These are phyloP conservation scores for Boletales sp. DNA, from an alignment of 768 basidiomycete genomes.

Conservation along the genomic window DNA sequence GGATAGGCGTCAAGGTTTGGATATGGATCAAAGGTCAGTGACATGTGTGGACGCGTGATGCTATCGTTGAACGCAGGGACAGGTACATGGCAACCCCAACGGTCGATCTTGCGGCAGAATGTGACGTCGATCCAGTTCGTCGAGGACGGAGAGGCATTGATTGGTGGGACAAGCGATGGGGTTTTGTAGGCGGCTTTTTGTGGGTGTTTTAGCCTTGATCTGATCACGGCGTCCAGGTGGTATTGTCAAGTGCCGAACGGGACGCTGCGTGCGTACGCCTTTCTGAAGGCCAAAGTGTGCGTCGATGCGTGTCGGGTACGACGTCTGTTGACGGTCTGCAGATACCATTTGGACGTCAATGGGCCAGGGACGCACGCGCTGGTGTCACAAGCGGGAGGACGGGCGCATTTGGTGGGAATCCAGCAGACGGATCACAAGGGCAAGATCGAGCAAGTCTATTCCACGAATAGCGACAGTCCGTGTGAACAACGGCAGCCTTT, in stretches of 20 bases:
- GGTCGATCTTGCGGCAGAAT: conserved; percentile 61
- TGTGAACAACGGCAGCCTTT: conserved; percentile 34
- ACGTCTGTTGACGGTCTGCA: conserved; percentile 19
- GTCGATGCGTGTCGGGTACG: conserved; percentile 15
- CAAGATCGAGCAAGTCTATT: conserved; percentile 50
- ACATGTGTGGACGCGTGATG: not conserved
- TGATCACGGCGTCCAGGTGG: conserved; percentile 45
- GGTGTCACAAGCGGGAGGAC: conserved; percentile 49
- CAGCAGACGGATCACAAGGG: conserved; percentile 48
- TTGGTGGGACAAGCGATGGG: conserved; percentile 70
- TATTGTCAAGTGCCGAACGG: conserved; percentile 67
- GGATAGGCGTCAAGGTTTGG: conserved; percentile 64
- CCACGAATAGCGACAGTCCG: conserved; percentile 33
- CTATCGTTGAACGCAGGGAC: conserved; percentile 2
- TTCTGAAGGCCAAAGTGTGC: conserved; percentile 58
- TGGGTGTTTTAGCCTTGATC: not conserved
- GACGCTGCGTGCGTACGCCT: conserved; percentile 55
- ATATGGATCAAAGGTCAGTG: conserved; percentile 51
- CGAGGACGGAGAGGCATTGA: conserved; percentile 56
- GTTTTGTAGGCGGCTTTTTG: conserved; percentile 46
- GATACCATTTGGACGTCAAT: conserved; percentile 53
- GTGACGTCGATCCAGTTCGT: conserved; percentile 63
- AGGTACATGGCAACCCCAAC: conserved; percentile 65
- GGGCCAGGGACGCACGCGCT: conserved; percentile 48
- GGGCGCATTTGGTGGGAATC: conserved; percentile 50